Conservation (phyloP, 2,329 filamentous ascomycete genomes). For the Aspergillus oerlinghausenensis region DNA sequence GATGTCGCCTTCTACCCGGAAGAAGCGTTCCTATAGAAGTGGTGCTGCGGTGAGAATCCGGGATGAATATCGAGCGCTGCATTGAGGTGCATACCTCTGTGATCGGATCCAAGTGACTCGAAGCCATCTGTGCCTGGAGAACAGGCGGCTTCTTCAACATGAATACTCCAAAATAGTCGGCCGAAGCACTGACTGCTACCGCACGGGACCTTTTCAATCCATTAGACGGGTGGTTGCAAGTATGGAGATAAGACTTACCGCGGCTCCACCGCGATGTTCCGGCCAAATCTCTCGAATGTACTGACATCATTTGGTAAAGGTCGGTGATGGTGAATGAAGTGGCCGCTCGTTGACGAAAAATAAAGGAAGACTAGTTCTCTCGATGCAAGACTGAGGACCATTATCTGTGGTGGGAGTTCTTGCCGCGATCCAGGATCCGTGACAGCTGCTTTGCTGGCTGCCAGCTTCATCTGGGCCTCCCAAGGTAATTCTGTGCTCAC, state of each 20-base stretch:
- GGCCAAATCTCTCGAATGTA: conserved; percentile 52
- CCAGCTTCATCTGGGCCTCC: conserved; percentile 28
- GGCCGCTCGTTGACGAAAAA: conserved; percentile 47
- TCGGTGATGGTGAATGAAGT: conserved; percentile 59
- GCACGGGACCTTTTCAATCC: conserved; percentile 44
- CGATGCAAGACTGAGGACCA: conserved; percentile 71
- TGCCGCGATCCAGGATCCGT: conserved; percentile 12
- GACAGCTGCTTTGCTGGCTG: conserved; percentile 7
- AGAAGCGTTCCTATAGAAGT: conserved; percentile 41
- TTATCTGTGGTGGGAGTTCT: conserved; percentile 67
- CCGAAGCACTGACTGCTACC: conserved; percentile 65
- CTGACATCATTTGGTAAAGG: conserved; percentile 55
- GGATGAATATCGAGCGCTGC: conserved; percentile 12
- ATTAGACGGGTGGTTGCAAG: conserved; percentile 8
- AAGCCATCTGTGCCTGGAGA: conserved; percentile 49
- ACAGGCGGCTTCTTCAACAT: conserved; percentile 56
- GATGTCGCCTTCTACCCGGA: conserved; percentile 65
- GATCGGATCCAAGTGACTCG: conserved; percentile 56
- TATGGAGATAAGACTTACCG: conserved; percentile 47
- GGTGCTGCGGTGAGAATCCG: neutral
- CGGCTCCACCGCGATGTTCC: conserved; percentile 73
- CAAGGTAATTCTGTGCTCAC: conserved; percentile 41
- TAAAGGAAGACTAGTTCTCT: conserved; percentile 75
- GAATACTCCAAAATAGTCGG: conserved; percentile 67
- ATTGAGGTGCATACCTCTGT: conserved; percentile 42